Base-by-base conservation (phyloP, 2,329 filamentous ascomycete species). In the Proliferodiscus dingleyae region DNA sequence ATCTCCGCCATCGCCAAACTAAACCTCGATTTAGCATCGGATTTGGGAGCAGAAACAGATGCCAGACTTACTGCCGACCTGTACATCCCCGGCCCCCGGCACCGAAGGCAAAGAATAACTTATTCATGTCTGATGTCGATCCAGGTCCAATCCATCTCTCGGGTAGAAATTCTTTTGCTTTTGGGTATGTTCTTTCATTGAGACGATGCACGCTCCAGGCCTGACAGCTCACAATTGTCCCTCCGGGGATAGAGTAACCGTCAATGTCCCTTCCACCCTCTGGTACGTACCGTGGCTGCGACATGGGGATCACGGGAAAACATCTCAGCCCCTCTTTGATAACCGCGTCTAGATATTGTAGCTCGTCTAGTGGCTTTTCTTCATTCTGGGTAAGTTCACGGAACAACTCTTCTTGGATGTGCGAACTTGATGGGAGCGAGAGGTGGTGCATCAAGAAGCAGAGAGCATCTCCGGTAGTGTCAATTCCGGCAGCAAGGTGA, bases 91-190 rank as follows among this genome's bases (percentile, higher is more conserved):
- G 68, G 0, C 79, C 81, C 4, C 83, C 83, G 38, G 71, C 77
- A 5, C 80, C 75, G 67, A 86, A 85, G 0, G 83, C 76, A 68
- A 84, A 85, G 57, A 83, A 77, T 6, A 78, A 58, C 34, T 77
- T 69, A 54, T 77, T 77, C 46, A 79, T 71, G 57, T 91, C 85
- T 48, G 84, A 75, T 56, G 91, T 87, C 2, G 87, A 88, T 37
- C 83, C 75, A 7, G 76, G 73, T 13, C 75, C 80, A 53, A 95
- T 77, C 90, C 90, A 96, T 55, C 91, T 77, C 46, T 91, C 86
- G 0, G 90, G 90, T 41, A 83, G 73, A 61, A 90, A 96, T 5
- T 65, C 67, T 49, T 95, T 85, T 0, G 89, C 85, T 34, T 89
- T 76, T 1, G 84, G 81, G 62, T 94, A 97, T 1, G 89, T 83